phyloP scores from a whole-genome alignment of 1,284 basidiomycete species.

The Apiotrichum akiyoshidainum region DNA sequence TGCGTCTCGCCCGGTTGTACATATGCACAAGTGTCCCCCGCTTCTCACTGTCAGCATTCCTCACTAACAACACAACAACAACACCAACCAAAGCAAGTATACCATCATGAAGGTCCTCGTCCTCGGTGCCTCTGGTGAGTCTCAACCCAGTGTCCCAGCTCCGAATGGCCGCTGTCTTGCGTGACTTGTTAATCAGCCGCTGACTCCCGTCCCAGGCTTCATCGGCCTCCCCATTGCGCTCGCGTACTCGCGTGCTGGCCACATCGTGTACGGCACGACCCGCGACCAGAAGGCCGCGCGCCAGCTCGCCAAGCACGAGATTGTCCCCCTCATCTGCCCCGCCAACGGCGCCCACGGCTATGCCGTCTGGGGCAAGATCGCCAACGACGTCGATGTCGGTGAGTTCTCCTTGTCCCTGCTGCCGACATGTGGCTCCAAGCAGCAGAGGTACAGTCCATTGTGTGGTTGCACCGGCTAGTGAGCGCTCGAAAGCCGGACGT shows the following conservation, averaged over 20 bases:
- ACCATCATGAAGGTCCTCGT: slow-evolving; percentile 46
- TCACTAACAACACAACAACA: too few relatives aligned
- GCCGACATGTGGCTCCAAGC: too few relatives aligned
- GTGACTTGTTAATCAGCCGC: neutral
- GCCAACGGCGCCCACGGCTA: slow-evolving; percentile 38
- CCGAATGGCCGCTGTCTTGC: too few relatives aligned
- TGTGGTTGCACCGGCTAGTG: too few relatives aligned
- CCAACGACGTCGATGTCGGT: slow-evolving; percentile 56
- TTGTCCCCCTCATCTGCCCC: slow-evolving; percentile 56
- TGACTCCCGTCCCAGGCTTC: slow-evolving; percentile 47
- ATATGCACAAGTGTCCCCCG: too few relatives aligned
- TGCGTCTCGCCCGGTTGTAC: too few relatives aligned
- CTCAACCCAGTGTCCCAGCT: neutral
- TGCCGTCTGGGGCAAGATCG: slow-evolving; percentile 51
- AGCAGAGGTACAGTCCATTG: too few relatives aligned
- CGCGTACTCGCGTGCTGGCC: slow-evolving; percentile 57
- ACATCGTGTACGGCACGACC: slow-evolving; percentile 57
- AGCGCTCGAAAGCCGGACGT: too few relatives aligned
- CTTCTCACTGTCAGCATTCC: too few relatives aligned
- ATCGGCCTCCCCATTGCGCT: slow-evolving; percentile 56
- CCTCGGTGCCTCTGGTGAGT: slow-evolving; percentile 48
- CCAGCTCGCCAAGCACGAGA: slow-evolving; percentile 55
- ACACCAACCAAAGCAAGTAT: neutral
- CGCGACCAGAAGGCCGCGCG: slow-evolving; percentile 49
- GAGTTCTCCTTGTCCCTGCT: too few relatives aligned